Base-by-base conservation (phyloP, 441 rosid genomes). In the Eutrema salsugineum region DNA sequence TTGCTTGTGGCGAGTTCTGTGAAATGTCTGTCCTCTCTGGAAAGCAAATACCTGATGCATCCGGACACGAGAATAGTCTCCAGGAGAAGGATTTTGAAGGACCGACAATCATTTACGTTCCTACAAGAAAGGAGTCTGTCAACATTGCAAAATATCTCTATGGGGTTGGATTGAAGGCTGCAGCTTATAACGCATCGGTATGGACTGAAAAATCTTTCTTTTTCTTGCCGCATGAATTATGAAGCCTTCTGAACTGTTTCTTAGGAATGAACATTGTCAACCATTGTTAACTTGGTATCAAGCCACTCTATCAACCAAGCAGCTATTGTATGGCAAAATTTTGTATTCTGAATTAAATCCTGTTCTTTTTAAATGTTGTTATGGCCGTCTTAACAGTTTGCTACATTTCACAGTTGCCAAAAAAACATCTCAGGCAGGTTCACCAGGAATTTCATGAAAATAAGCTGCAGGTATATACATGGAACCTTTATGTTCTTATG, bases 171-270 rank as follows among this genome's bases (percentile, higher is more conserved):
- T 85, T 91, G 68, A 88, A 84, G 73, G 97, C 97, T 79, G 96
- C 98, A 73, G 96, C 97, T 78, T 91, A 90, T 71, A 87, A 91
- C 83, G 97, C 98, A 53, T 75, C 78, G 77, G 97, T 91, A 88
- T 73, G 83, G 51, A 55, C 50, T 32, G 11, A 24, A 44, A 2
- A 16, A 6, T 44, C 16, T 14, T 8, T 48, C 28, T 56, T 1
- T 24, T 43, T 47, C 16, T 42, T 72, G 8, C 12, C 59, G 28
- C 65, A 5, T 12, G 24, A 38, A 46, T 38, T 72, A 5, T 12
- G 16, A 38, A 46, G 9, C 61, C 17, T 28, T 48, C 5, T 47
- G 19, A 40, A 12, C 32, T 50, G 39, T 50, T 48, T 20, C 30
- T 32, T 40, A 66, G 17, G 59, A 65, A 47, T 48, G 38, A 50